These are phyloP conservation scores for Ustilago sp. DNA, from an alignment of 1,284 basidiomycete species.

Conservation along the genomic window DNA sequence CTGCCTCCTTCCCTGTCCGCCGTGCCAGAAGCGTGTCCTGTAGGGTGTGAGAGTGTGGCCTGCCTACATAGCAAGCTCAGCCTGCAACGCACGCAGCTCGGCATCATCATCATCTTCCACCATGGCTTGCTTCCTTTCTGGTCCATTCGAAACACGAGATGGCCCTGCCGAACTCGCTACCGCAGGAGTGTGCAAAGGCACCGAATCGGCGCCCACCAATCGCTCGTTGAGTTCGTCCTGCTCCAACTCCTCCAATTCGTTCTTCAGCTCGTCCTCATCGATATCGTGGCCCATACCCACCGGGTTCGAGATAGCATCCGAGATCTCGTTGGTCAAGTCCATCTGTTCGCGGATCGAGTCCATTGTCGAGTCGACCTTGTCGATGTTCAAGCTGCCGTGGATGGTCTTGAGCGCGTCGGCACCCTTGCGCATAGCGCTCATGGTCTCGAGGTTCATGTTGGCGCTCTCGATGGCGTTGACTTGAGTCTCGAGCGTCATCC, in stretches of 20 bases:
- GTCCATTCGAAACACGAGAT: conserved; percentile 43
- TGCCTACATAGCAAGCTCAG: conserved; percentile 72
- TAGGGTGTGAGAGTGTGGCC: background rate
- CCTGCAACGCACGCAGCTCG: conserved; percentile 91
- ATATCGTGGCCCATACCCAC: conserved; percentile 75
- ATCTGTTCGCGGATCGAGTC: conserved; percentile 89
- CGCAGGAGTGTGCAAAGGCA: conserved; percentile 81
- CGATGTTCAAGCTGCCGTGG: conserved; percentile 87
- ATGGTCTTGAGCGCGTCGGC: conserved; percentile 90
- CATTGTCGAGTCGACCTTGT: conserved; percentile 94
- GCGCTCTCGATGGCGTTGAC: conserved; percentile 96
- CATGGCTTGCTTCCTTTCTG: conserved; percentile 72
- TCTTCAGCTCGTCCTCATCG: conserved; percentile 87
- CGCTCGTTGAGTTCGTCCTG: conserved; percentile 90
- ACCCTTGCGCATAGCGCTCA: conserved; percentile 97
- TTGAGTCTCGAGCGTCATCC: conserved; percentile 94
- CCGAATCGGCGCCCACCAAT: conserved; percentile 88
- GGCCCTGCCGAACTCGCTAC: conserved; percentile 46
- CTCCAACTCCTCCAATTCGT: conserved; percentile 89
- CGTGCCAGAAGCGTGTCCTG: background rate
- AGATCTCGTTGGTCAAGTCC: conserved; percentile 93
- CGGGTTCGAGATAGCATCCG: conserved; percentile 89
- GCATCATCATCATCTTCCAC: conserved; percentile 93
- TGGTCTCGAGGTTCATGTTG: conserved; percentile 97
- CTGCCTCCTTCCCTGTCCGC: too few relatives aligned